These are phyloP conservation scores for Wickerhamomyces bisporus DNA, from an alignment of 805 yeast genomes.

Conservation along the genomic window DNA sequence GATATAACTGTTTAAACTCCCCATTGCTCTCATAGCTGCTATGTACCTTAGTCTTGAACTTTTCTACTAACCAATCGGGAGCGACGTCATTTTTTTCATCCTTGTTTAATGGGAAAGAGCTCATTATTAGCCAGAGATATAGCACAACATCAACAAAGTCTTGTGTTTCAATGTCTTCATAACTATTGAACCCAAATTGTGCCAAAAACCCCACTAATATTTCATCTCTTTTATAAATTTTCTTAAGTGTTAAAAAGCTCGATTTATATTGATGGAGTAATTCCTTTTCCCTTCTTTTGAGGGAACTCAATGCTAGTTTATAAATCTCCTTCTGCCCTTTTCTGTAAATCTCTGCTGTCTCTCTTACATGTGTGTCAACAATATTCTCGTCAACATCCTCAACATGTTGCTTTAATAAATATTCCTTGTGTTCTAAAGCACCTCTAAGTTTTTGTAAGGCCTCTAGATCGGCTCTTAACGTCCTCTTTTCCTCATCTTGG, in stretches of 20 bases:
- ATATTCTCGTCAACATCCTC: conserved; percentile 1
- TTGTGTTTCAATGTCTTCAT: conserved; percentile 39
- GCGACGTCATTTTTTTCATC: not conserved
- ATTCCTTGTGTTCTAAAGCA: conserved; percentile 48
- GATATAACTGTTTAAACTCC: not conserved
- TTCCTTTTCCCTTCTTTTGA: conserved; percentile 47
- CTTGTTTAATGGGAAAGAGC: not conserved
- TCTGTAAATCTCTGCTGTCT: conserved; percentile 39
- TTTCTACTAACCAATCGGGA: not conserved
- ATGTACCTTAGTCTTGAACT: not conserved
- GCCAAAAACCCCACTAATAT: conserved; percentile 42
- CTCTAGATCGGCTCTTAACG: conserved; percentile 49
- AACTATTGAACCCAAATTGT: conserved; percentile 41
- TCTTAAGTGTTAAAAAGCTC: conserved; percentile 44
- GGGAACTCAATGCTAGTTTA: conserved; percentile 35
- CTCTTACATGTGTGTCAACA: conserved; percentile 18
- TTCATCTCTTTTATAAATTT: conserved; percentile 46
- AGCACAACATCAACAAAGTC: conserved; percentile 33
- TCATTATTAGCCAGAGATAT: conserved; percentile 15
- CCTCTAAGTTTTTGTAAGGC: conserved; percentile 51
- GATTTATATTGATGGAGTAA: conserved; percentile 38
- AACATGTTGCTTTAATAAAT: conserved; percentile 13
- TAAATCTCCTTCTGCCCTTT: conserved; percentile 45
- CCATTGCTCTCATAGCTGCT: not conserved
- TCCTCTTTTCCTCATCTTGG: conserved; percentile 30